Percentiles rank a stretch among this genome's conserved stretches.
These are phyloP conservation scores for Colletotrichum noveboracense DNA, from an alignment of 2,329 filamentous ascomycete genomes.

Conservation along the genomic window DNA sequence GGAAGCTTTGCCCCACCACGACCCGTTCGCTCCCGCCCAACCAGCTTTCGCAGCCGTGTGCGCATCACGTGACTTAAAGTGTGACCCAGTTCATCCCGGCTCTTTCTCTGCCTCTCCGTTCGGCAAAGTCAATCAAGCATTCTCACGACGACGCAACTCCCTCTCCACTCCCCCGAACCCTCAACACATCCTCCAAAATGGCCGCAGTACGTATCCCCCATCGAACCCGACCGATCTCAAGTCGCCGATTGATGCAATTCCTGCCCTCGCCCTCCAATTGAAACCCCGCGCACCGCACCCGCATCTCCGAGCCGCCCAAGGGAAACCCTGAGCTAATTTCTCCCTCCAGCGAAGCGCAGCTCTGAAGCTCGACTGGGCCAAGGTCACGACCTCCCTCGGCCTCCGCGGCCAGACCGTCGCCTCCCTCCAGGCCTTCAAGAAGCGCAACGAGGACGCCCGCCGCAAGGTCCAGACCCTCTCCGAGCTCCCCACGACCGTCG, in stretches of 20 bases:
- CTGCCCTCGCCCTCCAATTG: constrained; percentile 11
- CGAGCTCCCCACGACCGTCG: constrained; percentile 84
- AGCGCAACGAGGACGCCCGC: constrained; percentile 98
- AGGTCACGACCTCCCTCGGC: constrained; percentile 91
- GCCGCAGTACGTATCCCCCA: constrained; percentile 64
- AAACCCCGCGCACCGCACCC: background rate
- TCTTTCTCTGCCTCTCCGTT: constrained; percentile 37
- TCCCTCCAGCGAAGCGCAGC: constrained; percentile 87
- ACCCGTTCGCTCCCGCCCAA: background rate
- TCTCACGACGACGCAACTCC: constrained; percentile 51
- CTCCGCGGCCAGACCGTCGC: constrained; percentile 93
- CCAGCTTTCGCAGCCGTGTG: background rate
- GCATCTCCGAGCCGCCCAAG: background rate
- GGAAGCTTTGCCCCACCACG: constrained; percentile 15
- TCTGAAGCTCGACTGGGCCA: constrained; percentile 99
- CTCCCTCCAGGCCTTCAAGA: constrained; percentile 96
- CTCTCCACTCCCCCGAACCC: constrained; percentile 53
- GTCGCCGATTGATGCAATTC: constrained; percentile 27
- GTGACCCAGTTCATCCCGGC: constrained; percentile 21
- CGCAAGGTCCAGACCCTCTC: constrained; percentile 87
- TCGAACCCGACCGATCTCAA: background rate
- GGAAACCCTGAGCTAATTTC: constrained; percentile 60
- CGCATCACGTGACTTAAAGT: constrained; percentile 35
- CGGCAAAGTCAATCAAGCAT: constrained; percentile 52
- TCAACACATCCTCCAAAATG: constrained; percentile 63